A percentile compares a stretch with the other conserved stretches of the same genome.
Conservation (phyloP, 2,329 filamentous ascomycete genomes). For the Gnomoniopsis sp. region DNA sequence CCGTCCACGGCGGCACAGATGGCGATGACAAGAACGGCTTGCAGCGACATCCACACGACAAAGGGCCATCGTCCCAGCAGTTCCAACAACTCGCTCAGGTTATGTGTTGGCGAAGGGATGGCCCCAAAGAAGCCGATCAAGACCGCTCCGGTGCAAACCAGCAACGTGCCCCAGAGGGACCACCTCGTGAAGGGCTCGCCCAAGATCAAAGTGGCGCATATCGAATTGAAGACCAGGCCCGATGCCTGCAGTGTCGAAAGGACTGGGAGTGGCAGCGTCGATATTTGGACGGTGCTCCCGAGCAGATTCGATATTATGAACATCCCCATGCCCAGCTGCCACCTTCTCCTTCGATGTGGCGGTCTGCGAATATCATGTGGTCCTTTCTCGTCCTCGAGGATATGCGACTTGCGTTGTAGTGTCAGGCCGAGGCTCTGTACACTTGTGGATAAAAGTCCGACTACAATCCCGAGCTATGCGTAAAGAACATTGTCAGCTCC, state of each 20-base stretch:
- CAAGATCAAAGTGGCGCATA: conserved; percentile 90
- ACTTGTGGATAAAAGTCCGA: conserved; percentile 89
- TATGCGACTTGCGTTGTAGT: conserved; percentile 94
- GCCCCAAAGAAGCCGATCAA: conserved; percentile 93
- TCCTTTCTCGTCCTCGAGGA: conserved; percentile 93
- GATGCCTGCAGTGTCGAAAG: conserved; percentile 94
- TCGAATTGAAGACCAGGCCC: conserved; percentile 96
- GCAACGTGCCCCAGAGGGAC: conserved; percentile 84
- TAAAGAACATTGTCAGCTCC: conserved; percentile 20
- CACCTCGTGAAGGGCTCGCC: conserved; percentile 91
- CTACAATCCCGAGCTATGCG: conserved; percentile 79
- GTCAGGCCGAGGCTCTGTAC: conserved; percentile 94
- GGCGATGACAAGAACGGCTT: conserved; percentile 66
- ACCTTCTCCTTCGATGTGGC: conserved; percentile 84
- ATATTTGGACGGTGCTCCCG: conserved; percentile 96
- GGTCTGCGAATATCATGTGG: conserved; percentile 75
- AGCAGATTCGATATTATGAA: conserved; percentile 93
- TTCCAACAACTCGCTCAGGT: conserved; percentile 72
- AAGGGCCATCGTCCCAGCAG: conserved; percentile 74
- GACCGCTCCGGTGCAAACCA: conserved; percentile 85
- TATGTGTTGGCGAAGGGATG: conserved; percentile 89
- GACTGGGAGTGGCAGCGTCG: conserved; percentile 88
- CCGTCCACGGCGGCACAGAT: conserved; percentile 64
- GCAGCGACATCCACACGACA: conserved; percentile 83
- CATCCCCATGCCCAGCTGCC: conserved; percentile 97